phyloP scores from a whole-genome alignment of 495 filamentous ascomycete species.

The Penicillium ochrochloron region DNA sequence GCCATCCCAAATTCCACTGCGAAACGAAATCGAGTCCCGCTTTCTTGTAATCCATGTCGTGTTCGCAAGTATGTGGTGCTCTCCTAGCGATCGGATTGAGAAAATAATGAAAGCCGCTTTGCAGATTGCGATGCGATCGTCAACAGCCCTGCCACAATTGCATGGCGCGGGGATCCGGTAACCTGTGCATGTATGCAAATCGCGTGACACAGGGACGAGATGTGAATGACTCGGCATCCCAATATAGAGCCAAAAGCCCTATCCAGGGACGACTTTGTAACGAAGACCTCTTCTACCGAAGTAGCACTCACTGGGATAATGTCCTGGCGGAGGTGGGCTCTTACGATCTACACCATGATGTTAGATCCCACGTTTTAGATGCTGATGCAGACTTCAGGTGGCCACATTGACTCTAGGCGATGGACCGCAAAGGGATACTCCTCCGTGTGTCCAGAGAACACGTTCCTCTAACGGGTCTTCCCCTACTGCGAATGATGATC shows the following conservation, averaged over 20 bases:
- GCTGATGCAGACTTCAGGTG: background rate
- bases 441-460: background rate
- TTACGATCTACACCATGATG: background rate
- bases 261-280: conserved; percentile 1
- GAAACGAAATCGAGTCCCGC: background rate
- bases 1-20: background rate
- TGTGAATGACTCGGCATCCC: background rate
- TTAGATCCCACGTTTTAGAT: background rate
- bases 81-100: background rate
- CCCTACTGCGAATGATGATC: background rate
- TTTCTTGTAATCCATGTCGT: background rate
- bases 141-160: conserved; percentile 1
- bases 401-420: background rate
- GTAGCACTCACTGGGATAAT: background rate
- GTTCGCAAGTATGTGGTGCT: background rate
- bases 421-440: background rate
- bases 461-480: background rate
- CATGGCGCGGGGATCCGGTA: background rate
- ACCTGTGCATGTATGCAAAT: background rate
- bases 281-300: conserved; percentile 1
- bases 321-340: background rate
- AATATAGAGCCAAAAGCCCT: background rate
- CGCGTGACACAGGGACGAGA: background rate
- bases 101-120: conserved; percentile 1
- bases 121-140: background rate